Percentiles rank a stretch among this genome's conserved stretches.
phyloP scores from a whole-genome alignment of 2,329 filamentous ascomycete genomes.

The Xylariaceae sp. region DNA sequence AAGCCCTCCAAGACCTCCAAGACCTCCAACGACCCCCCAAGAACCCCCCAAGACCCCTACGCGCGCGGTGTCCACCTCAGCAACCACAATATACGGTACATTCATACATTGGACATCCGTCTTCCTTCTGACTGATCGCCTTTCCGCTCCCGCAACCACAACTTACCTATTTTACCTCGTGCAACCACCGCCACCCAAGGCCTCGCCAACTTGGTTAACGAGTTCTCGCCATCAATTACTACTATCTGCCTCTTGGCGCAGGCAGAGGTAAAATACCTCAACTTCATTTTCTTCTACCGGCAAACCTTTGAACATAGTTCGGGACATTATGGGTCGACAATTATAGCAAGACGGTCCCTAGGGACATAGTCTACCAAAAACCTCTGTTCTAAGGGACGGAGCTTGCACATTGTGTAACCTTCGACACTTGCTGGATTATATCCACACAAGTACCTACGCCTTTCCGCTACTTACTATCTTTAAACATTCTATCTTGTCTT shows the following conservation, averaged over 20 bases:
- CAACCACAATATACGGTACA: slow-evolving; percentile 14
- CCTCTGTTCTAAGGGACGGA: slow-evolving; percentile 31
- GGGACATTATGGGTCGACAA: slow-evolving; percentile 32
- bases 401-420: slow-evolving; percentile 30
- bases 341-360: slow-evolving; percentile 48
- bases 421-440: slow-evolving; percentile 12
- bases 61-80: slow-evolving; percentile 28
- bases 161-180: slow-evolving; percentile 3
- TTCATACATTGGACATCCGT: slow-evolving; percentile 3
- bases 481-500: slow-evolving; percentile 2
- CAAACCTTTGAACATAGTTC: slow-evolving; percentile 13
- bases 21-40: slow-evolving; percentile 17
- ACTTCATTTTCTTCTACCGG: slow-evolving; percentile 8
- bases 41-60: slow-evolving; percentile 26
- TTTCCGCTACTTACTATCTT: slow-evolving; percentile 3
- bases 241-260: slow-evolving; percentile 14
- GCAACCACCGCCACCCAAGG: slow-evolving; percentile 16
- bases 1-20: slow-evolving; percentile 29
- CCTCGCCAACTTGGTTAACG: slow-evolving; percentile 4
- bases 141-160: slow-evolving; percentile 1
- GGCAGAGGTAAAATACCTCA: slow-evolving; percentile 8
- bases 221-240: slow-evolving; percentile 6
- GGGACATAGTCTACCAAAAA: slow-evolving; percentile 40
- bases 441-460: slow-evolving; percentile 4
- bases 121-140: slow-evolving; percentile 5